A percentile compares a stretch with the other conserved stretches of the same genome.
phyloP scores from a whole-genome alignment of 768 basidiomycete species.

The Termitomyces sp. region DNA sequence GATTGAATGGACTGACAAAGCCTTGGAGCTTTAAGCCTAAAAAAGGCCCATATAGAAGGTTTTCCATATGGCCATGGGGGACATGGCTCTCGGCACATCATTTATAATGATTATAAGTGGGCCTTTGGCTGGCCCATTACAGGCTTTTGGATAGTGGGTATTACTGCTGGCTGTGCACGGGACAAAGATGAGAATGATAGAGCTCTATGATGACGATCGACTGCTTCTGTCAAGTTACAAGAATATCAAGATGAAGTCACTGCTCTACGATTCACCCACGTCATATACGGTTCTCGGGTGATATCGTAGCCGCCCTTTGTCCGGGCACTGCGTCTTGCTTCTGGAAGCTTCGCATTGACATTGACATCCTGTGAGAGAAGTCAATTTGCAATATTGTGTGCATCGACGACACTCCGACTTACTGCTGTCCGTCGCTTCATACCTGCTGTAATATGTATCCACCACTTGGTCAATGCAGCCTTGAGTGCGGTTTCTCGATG shows the following conservation, averaged over 20 bases:
- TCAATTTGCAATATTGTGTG: constrained; percentile 2
- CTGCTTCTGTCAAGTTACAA: background rate
- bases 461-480: constrained; percentile 76
- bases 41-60: too few relatives aligned
- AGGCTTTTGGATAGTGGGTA: background rate
- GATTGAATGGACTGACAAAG: too few relatives aligned
- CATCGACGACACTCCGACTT: constrained; percentile 24
- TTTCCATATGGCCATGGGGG: too few relatives aligned
- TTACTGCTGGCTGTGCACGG: background rate
- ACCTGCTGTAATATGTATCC: constrained; percentile 77
- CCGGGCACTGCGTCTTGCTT: constrained; percentile 77
- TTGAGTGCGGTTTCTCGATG: constrained; percentile 82
- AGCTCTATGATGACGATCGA: background rate
- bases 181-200: background rate
- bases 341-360: constrained; percentile 65
- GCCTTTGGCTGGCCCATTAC: background rate
- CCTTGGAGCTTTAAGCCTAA: too few relatives aligned
- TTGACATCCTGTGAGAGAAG: constrained; percentile 55
- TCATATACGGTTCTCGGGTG: constrained; percentile 80
- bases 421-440: constrained; percentile 74
- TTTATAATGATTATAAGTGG: too few relatives aligned
- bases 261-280: constrained; percentile 82
- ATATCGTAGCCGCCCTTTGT: constrained; percentile 64
- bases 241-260: constrained; percentile 35
- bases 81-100: too few relatives aligned